A percentile compares a stretch with the other conserved stretches of the same genome.
These are phyloP conservation scores for Tulasnella sp. DNA, from an alignment of 768 basidiomycete genomes.

Conservation along the genomic window DNA sequence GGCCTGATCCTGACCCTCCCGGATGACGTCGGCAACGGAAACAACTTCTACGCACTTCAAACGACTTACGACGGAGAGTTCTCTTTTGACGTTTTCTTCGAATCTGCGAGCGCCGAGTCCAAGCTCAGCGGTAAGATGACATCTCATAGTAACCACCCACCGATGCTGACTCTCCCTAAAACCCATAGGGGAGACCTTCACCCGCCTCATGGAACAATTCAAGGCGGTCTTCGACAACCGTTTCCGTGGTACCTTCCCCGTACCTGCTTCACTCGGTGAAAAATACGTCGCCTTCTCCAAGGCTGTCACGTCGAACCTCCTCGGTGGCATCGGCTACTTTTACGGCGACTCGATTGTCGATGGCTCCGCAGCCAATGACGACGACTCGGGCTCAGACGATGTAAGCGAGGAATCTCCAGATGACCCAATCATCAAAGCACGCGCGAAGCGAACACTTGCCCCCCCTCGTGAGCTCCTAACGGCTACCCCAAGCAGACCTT, in stretches of 20 bases:
- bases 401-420: slow-evolving; percentile 35
- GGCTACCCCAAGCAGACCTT: slow-evolving; percentile 90
- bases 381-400: slow-evolving; percentile 53
- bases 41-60: slow-evolving; percentile 82
- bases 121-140: slow-evolving; percentile 51
- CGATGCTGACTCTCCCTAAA: slow-evolving; percentile 16
- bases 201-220: slow-evolving; percentile 62
- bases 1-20: slow-evolving; percentile 70
- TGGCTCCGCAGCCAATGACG: slow-evolving; percentile 75
- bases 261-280: slow-evolving; percentile 45
- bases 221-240: slow-evolving; percentile 52
- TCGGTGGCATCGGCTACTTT: slow-evolving; percentile 94
- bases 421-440: slow-evolving; percentile 36
- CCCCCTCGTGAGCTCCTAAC: slow-evolving; percentile 73
- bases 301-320: slow-evolving; percentile 79
- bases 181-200: slow-evolving; percentile 50
- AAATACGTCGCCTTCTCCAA: slow-evolving; percentile 68
- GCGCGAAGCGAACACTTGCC: slow-evolving; percentile 47
- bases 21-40: slow-evolving; percentile 60
- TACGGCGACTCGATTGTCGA: slow-evolving; percentile 86
- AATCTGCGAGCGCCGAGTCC: slow-evolving; percentile 60
- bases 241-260: slow-evolving; percentile 64
- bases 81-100: slow-evolving; percentile 84
- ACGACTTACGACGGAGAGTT: slow-evolving; percentile 78
- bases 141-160: neutral